Percentiles rank a stretch among this genome's conserved stretches.
These are phyloP conservation scores for Rosa lucieae DNA, from an alignment of 306 rosid species.

Conservation along the genomic window DNA sequence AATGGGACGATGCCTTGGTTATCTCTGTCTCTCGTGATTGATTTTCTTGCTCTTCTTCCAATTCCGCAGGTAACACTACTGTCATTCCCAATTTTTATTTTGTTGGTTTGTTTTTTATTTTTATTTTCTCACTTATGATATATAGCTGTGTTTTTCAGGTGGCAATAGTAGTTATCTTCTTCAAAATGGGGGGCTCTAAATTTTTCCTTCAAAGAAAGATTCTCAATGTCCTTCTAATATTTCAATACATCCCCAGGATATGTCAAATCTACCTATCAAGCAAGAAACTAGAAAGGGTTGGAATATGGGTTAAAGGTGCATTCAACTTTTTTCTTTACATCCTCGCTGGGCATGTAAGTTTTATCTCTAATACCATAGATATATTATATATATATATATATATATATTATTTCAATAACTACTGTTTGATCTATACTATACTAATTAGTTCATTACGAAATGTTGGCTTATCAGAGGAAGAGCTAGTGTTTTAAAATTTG, in stretches of 20 bases:
- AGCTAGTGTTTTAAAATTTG: too few species aligned
- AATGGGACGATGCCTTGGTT: background rate
- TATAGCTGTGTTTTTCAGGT: conserved; percentile 11
- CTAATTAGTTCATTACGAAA: too few species aligned
- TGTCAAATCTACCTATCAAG: conserved; percentile 12
- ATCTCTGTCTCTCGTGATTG: background rate
- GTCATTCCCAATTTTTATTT: background rate
- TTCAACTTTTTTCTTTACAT: conserved; percentile 22
- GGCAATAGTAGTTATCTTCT: background rate
- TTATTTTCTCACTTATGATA: too few species aligned
- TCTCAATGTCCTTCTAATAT: conserved; percentile 11
- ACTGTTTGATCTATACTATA: too few species aligned
- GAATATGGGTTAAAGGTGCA: conserved; percentile 12
- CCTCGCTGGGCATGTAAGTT: conserved; percentile 23
- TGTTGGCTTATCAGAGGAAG: too few species aligned
- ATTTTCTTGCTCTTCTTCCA: conserved; percentile 9
- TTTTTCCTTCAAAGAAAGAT: background rate
- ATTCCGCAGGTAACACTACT: conserved; percentile 12
- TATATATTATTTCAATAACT: too few species aligned
- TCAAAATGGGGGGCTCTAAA: background rate
- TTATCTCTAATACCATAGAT: too few species aligned
- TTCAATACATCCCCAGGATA: conserved; percentile 23
- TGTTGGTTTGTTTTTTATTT: background rate
- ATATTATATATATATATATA: too few species aligned
- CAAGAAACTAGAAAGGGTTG: background rate